Conservation (phyloP, 192 early-diverging fungal species). For the Dimargaris cristalligena region DNA sequence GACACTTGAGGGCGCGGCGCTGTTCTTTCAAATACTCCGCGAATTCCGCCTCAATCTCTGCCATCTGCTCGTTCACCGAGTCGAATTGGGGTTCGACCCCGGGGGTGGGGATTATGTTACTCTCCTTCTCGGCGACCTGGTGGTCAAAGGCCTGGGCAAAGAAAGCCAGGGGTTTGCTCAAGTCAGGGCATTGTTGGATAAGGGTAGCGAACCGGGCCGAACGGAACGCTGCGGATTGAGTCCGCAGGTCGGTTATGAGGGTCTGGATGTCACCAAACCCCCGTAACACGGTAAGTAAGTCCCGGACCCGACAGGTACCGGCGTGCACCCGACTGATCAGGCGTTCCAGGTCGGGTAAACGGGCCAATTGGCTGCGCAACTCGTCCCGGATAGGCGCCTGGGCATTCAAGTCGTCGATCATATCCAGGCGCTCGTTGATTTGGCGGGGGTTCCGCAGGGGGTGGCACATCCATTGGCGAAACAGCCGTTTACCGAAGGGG, state of each 20-base stretch:
- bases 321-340: conserved; percentile 80
- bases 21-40: conserved; percentile 46
- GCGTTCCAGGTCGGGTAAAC: conserved; percentile 78
- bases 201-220: conserved; percentile 35
- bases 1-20: conserved; percentile 42
- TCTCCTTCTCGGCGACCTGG: conserved; percentile 32
- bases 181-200: conserved; percentile 28
- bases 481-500: conserved; percentile 73
- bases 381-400: conserved; percentile 29
- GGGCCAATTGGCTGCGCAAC: conserved; percentile 24
- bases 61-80: conserved; percentile 32
- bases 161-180: conserved; percentile 45
- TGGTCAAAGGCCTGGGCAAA: conserved; percentile 64
- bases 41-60: conserved; percentile 46
- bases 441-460: conserved; percentile 47
- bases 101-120: conserved; percentile 40
- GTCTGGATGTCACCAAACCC: conserved; percentile 33
- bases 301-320: conserved; percentile 64
- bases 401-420: conserved; percentile 62
- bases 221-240: conserved; percentile 26
- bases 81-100: conserved; percentile 76
- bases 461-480: conserved; percentile 76
- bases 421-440: conserved; percentile 77
- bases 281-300: conserved; percentile 55
- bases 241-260: conserved; percentile 19